A percentile compares a stretch with the other conserved stretches of the same genome.
These are phyloP conservation scores for Kodamaea nitidulidarum DNA, from an alignment of 805 yeast species.

Conservation along the genomic window DNA sequence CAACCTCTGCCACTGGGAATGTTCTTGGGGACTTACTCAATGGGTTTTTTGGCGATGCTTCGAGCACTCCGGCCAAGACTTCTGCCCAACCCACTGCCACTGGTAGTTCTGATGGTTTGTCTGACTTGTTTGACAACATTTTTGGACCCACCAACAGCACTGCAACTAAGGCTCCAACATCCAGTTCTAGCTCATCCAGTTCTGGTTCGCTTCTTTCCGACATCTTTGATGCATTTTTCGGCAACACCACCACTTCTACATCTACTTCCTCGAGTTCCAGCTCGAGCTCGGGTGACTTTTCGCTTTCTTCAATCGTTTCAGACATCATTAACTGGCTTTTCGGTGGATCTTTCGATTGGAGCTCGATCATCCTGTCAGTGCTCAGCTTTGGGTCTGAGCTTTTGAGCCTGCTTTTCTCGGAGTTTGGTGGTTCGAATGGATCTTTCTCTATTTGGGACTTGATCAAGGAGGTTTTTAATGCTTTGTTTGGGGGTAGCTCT, in stretches of 20 bases:
- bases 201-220: constrained; percentile 14
- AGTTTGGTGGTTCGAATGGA: constrained; percentile 15
- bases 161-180: constrained; percentile 8
- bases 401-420: constrained; percentile 17
- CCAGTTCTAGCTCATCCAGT: constrained; percentile 9
- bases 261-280: constrained; percentile 7
- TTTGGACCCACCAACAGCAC: constrained; percentile 11
- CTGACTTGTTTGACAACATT: constrained; percentile 11
- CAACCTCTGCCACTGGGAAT: constrained; percentile 9
- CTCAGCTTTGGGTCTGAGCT: constrained; percentile 11
- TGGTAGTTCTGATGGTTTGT: constrained; percentile 9
- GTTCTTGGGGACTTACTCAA: constrained; percentile 11
- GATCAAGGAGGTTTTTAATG: constrained; percentile 4
- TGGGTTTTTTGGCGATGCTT: constrained; percentile 12
- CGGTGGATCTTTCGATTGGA: constrained; percentile 11
- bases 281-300: constrained; percentile 9
- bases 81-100: constrained; percentile 7
- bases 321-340: constrained; percentile 14
- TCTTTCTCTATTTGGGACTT: constrained; percentile 5
- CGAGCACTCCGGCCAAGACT: constrained; percentile 1
- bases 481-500: constrained; percentile 6
- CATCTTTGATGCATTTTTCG: constrained; percentile 14
- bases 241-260: constrained; percentile 3
- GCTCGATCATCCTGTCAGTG: constrained; percentile 7
- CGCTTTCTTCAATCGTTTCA: constrained; percentile 9